Conservation (phyloP, 495 filamentous ascomycete species). For the Aspergillus diversus region DNA sequence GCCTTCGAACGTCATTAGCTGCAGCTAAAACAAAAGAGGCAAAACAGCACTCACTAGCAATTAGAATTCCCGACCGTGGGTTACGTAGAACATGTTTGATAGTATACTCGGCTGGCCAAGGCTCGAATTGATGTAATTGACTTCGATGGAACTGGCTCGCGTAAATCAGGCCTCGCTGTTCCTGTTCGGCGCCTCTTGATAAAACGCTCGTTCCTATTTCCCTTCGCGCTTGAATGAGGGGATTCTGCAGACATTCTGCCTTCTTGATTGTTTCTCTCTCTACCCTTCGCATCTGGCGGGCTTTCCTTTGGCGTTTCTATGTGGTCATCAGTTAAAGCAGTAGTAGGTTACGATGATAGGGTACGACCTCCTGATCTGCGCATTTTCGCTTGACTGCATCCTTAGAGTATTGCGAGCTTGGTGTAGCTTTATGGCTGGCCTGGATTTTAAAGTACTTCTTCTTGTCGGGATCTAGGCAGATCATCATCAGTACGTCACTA, state of each 20-base stretch:
- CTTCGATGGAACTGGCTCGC: conserved; percentile 38
- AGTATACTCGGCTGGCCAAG: conserved; percentile 35
- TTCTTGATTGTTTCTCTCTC: conserved; percentile 41
- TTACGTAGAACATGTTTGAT: conserved; percentile 44
- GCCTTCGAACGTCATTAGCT: conserved; percentile 28
- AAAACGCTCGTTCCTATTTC: conserved; percentile 31
- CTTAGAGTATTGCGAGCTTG: conserved; percentile 48
- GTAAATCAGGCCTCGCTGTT: conserved; percentile 35
- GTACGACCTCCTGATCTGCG: conserved; percentile 40
- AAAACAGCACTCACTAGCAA: conserved; percentile 36
- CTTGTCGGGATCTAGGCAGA: conserved; percentile 51
- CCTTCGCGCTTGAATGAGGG: conserved; percentile 30
- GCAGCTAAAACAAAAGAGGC: neutral
- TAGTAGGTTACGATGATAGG: neutral
- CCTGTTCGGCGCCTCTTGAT: conserved; percentile 26
- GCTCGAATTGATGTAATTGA: conserved; percentile 40
- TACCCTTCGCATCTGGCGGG: conserved; percentile 30
- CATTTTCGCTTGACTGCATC: conserved; percentile 50
- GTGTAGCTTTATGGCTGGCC: conserved; percentile 49
- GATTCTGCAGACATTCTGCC: conserved; percentile 32
- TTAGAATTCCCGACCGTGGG: conserved; percentile 39
- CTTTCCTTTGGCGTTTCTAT: conserved; percentile 37
- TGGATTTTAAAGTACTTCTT: conserved; percentile 63
- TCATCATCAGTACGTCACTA: conserved; percentile 6
- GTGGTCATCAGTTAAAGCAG: conserved; percentile 14